phyloP scores from a whole-genome alignment of 176 grass and related monocot species.

The Dendrocalamus sinicus region DNA sequence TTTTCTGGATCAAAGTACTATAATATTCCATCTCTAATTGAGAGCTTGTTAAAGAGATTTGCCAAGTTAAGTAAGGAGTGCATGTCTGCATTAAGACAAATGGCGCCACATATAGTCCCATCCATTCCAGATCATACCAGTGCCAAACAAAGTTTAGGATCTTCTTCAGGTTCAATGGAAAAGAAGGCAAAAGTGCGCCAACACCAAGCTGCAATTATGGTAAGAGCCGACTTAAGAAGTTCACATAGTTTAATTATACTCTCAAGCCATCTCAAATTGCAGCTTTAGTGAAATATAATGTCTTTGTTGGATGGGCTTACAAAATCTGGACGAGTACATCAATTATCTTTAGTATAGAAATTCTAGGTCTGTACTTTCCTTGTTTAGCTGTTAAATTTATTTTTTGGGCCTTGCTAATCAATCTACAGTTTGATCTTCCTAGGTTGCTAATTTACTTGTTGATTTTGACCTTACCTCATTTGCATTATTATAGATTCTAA shows the following conservation, averaged over 20 bases:
- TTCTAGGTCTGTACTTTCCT: not conserved
- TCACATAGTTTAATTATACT: conserved; percentile 12
- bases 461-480: conserved; percentile 3
- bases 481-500: conserved; percentile 24
- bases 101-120: conserved; percentile 66
- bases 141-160: conserved; percentile 39
- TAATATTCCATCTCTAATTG: conserved; percentile 82
- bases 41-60: conserved; percentile 90
- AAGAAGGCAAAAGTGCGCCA: conserved; percentile 83
- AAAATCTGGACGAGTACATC: not conserved
- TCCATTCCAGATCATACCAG: conserved; percentile 43
- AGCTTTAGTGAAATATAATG: not conserved
- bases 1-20: conserved; percentile 80
- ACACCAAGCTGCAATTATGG: conserved; percentile 95
- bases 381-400: conserved; percentile 3
- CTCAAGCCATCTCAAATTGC: not conserved
- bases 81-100: conserved; percentile 63
- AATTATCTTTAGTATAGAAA: conserved; percentile 18
- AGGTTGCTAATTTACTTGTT: not conserved
- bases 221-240: conserved; percentile 34
- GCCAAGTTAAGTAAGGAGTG: conserved; percentile 66
- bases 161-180: conserved; percentile 68
- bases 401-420: not conserved
- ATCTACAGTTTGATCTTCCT: not conserved
- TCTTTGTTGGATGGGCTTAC: conserved; percentile 4